Percentiles rank a stretch among this genome's conserved stretches.
phyloP scores from a whole-genome alignment of 768 basidiomycete genomes.

The Asterophora parasitica region DNA sequence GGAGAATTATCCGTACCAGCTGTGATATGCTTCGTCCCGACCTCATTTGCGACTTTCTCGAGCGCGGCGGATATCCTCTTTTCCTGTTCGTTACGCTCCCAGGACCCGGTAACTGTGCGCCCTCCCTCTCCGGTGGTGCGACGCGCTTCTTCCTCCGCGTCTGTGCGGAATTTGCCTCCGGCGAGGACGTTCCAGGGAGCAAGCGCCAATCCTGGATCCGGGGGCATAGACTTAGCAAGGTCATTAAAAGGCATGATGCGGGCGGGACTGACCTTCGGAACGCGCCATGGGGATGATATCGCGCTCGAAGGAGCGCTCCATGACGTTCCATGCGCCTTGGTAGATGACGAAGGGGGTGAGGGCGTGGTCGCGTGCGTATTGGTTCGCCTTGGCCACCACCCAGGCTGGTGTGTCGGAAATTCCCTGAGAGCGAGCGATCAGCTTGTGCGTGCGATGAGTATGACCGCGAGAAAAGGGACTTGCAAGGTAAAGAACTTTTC shows the following conservation, averaged over 20 bases:
- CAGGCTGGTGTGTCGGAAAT: constrained; percentile 38
- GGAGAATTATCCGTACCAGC: constrained; percentile 10
- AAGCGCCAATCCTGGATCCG: constrained; percentile 24
- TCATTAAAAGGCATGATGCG: constrained; percentile 11
- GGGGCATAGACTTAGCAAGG: constrained; percentile 28
- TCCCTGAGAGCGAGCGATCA: constrained; percentile 17
- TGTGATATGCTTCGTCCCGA: constrained; percentile 29
- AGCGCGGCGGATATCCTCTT: constrained; percentile 36
- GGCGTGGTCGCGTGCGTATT: constrained; percentile 38
- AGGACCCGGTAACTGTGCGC: constrained; percentile 25
- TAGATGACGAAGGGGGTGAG: constrained; percentile 9
- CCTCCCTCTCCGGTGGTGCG: constrained; percentile 34
- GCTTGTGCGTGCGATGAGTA: neutral
- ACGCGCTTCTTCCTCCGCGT: constrained; percentile 35
- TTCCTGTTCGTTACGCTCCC: constrained; percentile 46
- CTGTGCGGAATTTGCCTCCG: constrained; percentile 46
- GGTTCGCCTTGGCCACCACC: constrained; percentile 40
- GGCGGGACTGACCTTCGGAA: constrained; percentile 7
- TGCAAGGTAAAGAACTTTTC: constrained; percentile 49
- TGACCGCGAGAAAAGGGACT: neutral
- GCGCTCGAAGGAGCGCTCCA: constrained; percentile 13
- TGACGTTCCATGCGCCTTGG: constrained; percentile 12
- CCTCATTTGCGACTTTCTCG: constrained; percentile 45
- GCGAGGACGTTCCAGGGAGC: constrained; percentile 32
- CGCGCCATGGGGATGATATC: constrained; percentile 15